These are phyloP conservation scores for Nepenthes mirabilis DNA, from an alignment of 148 eudicot genomes.

Conservation along the genomic window DNA sequence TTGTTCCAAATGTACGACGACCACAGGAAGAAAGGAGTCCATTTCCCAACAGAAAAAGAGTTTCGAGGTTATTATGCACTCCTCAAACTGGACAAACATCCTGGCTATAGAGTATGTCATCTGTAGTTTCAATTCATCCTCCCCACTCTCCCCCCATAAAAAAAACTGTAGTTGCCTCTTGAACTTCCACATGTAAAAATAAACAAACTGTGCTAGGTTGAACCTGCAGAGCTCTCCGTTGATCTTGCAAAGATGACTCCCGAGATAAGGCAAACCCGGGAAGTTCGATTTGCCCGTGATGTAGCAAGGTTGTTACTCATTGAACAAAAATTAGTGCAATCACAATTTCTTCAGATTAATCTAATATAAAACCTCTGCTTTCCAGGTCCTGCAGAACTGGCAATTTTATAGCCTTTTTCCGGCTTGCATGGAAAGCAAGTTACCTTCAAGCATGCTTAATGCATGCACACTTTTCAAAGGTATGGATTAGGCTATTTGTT, in stretches of 20 bases:
- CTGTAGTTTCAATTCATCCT: constrained; percentile 5
- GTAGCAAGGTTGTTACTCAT: constrained; percentile 70
- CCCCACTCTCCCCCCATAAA: background rate
- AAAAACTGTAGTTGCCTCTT: no score
- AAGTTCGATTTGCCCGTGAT: constrained; percentile 79
- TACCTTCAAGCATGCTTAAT: constrained; percentile 96
- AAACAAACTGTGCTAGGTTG: constrained; percentile 54
- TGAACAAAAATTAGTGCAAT: constrained; percentile 2
- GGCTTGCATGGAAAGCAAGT: constrained; percentile 79
- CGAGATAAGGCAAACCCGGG: constrained; percentile 80
- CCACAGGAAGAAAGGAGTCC: constrained; percentile 78
- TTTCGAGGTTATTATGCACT: constrained; percentile 98
- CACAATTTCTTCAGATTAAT: constrained; percentile 8
- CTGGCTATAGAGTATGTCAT: constrained; percentile 86
- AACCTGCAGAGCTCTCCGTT: constrained; percentile 97
- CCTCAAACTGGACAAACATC: constrained; percentile 93
- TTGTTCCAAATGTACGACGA: constrained; percentile 92
- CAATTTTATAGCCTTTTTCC: constrained; percentile 86
- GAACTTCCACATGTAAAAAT: constrained; percentile 6
- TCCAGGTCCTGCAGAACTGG: constrained; percentile 93
- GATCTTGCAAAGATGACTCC: constrained; percentile 96
- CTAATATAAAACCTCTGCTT: constrained; percentile 15
- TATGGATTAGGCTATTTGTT: constrained; percentile 11
- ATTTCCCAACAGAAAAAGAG: constrained; percentile 75
- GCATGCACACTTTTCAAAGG: constrained; percentile 99